phyloP scores from a whole-genome alignment of 306 rosid species.

The Prunus padus region DNA sequence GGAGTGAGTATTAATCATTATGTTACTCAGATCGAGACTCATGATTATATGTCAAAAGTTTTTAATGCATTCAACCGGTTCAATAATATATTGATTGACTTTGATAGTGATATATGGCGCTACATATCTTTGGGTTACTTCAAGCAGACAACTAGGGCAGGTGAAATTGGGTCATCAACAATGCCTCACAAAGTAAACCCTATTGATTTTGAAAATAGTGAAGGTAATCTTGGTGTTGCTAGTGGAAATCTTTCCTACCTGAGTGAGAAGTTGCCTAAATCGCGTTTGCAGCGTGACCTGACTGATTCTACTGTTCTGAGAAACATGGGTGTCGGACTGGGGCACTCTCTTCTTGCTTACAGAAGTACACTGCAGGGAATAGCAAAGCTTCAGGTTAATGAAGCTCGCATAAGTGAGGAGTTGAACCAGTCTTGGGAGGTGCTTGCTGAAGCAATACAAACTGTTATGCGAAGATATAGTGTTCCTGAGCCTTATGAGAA shows the following conservation, averaged over 20 bases:
- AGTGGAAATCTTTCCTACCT: slow-evolving; percentile 66
- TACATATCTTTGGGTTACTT: slow-evolving; percentile 72
- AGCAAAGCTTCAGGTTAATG: slow-evolving; percentile 84
- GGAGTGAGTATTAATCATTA: slow-evolving; percentile 62
- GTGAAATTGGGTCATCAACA: slow-evolving; percentile 89
- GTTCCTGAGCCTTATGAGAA: slow-evolving; percentile 93
- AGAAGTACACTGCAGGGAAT: slow-evolving; percentile 83
- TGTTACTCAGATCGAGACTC: slow-evolving; percentile 84
- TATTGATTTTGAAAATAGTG: slow-evolving; percentile 92
- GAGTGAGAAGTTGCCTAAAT: slow-evolving; percentile 80
- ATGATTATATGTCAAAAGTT: slow-evolving; percentile 79
- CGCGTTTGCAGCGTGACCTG: slow-evolving; percentile 81
- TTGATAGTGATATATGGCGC: slow-evolving; percentile 78
- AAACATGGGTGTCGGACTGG: slow-evolving; percentile 85
- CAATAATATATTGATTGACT: slow-evolving; percentile 51
- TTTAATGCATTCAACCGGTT: not conserved
- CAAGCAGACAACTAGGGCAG: slow-evolving; percentile 48
- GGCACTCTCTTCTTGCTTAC: slow-evolving; percentile 90
- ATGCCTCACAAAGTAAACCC: slow-evolving; percentile 99
- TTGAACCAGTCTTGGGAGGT: slow-evolving; percentile 90
- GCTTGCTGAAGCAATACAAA: slow-evolving; percentile 93
- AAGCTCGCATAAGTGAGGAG: slow-evolving; percentile 72
- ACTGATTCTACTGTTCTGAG: slow-evolving; percentile 96
- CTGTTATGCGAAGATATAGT: slow-evolving; percentile 82
- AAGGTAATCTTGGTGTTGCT: slow-evolving; percentile 90